Evolutionary conservation across 2,329 filamentous ascomycete species (phyloP).

Genomic region (Didymella exigua): DNA sequence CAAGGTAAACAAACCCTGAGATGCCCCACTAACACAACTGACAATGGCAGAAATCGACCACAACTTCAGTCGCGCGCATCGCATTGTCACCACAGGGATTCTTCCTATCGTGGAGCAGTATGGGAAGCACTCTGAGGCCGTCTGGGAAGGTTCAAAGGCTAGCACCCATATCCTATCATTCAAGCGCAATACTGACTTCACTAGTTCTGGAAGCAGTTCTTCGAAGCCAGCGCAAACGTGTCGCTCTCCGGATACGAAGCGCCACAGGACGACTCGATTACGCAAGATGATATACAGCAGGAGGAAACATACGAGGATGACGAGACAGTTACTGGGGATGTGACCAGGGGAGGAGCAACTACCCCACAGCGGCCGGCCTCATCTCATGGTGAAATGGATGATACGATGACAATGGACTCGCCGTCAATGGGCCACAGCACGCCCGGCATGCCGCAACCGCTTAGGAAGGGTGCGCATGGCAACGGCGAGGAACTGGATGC

Average conservation of each 20-base stretch:
- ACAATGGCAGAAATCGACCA: constrained; percentile 82
- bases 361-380: constrained; percentile 45
- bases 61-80: constrained; percentile 96
- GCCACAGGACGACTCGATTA: constrained; percentile 62
- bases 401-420: constrained; percentile 72
- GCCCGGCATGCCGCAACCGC: constrained; percentile 51
- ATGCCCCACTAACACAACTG: constrained; percentile 34
- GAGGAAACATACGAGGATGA: constrained; percentile 51
- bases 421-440: constrained; percentile 65
- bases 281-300: constrained; percentile 49
- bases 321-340: constrained; percentile 49
- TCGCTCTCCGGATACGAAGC: constrained; percentile 95
- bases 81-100: constrained; percentile 93
- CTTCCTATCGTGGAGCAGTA: constrained; percentile 94
- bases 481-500: constrained; percentile 19
- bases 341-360: constrained; percentile 51
- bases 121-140: constrained; percentile 86
- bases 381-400: constrained; percentile 49
- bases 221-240: constrained; percentile 96
- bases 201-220: constrained; percentile 99
- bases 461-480: constrained; percentile 20
- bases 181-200: constrained; percentile 1
- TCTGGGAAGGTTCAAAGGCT: constrained; percentile 97
- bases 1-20: constrained; percentile 65
- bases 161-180: background rate